These are phyloP conservation scores for Diaporthe destruens DNA, from an alignment of 2,329 filamentous ascomycete species.

Conservation along the genomic window DNA sequence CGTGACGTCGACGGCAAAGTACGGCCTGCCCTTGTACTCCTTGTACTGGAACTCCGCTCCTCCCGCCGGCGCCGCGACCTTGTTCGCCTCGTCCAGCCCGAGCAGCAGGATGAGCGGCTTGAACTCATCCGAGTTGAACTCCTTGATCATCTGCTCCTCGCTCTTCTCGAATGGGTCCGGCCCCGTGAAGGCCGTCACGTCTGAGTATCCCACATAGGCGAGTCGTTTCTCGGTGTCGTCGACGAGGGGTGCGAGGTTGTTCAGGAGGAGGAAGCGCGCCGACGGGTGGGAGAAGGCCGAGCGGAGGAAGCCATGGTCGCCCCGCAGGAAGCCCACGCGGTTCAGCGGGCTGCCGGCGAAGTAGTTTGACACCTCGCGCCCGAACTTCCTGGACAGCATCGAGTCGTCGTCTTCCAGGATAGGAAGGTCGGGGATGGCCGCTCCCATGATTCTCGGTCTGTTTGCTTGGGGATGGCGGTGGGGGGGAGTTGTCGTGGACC, in stretches of 20 bases:
- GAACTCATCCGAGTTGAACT: conserved; percentile 78
- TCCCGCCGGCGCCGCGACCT: conserved; percentile 46
- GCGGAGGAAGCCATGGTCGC: conserved; percentile 77
- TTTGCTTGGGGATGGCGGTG: background rate
- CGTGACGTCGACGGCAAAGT: conserved; percentile 91
- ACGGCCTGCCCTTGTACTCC: conserved; percentile 83
- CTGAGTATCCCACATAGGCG: conserved; percentile 75
- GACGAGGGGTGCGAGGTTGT: conserved; percentile 81
- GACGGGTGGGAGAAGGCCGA: conserved; percentile 74
- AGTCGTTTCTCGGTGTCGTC: conserved; percentile 67
- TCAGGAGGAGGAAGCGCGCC: conserved; percentile 82
- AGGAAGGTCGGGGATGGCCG: conserved; percentile 58
- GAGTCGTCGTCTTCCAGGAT: conserved; percentile 63
- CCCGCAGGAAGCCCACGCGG: conserved; percentile 81
- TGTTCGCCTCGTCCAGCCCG: conserved; percentile 77
- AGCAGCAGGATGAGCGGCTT: conserved; percentile 84
- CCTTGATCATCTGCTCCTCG: conserved; percentile 79
- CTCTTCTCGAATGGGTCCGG: conserved; percentile 75
- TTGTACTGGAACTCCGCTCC: conserved; percentile 69
- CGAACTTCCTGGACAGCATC: conserved; percentile 83
- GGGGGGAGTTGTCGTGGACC: background rate
- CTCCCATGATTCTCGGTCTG: conserved; percentile 31
- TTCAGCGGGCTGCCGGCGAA: conserved; percentile 84
- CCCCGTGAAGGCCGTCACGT: conserved; percentile 79
- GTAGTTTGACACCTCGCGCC: conserved; percentile 85